Base-by-base conservation (phyloP, 179 eudicot genomes). In the Spinacia oleracea region DNA sequence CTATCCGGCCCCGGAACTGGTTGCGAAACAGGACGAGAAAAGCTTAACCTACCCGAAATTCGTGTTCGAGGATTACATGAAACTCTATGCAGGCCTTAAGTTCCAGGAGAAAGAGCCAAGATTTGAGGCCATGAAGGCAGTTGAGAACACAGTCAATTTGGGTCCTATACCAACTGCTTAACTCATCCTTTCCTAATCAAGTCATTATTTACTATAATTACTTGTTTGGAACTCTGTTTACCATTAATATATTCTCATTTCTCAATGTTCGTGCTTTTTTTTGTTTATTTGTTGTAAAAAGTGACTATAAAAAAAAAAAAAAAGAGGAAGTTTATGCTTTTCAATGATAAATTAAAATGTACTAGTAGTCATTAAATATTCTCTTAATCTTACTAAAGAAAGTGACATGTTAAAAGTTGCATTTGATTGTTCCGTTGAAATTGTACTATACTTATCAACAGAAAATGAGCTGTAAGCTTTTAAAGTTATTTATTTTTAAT, bases 21-120 rank as follows among this genome's bases (percentile, higher is more conserved):
- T 85, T 14, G 83, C 60, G 62, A 72, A 84, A 78, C 83, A 72
- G 16, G 82, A 79, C 46, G 64, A 82, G 46, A 75, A 78, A 40
- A 18, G 45, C 12, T 14, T 78, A 51, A 70, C 63, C 18, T 92
- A 92, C 88, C 97, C 95, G 1, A 88, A 85, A 43, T 92, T 89
- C 20, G 88, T 91, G 75, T 92, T 92, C 10, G 93, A 91, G 32
- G 97, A 92, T 81, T 91, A 92, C 90, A 92, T 91, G 97, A 91
- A 91, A 50, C 88, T 89, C 71, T 92, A 92, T 80, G 83, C 85
- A 21, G 84, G 84, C 3, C 68, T 88, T 6, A 92, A 92, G 89
- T 92, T 92, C 85, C 88, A 91, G 82, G 93, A 89, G 79, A 92
- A 92, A 83, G 93, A 91, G 78, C 94, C 97, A 23, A 86, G 97